Percentiles rank a stretch among this genome's conserved stretches.
phyloP scores from a whole-genome alignment of 306 rosid genomes.

The Gleditsia sinensis region DNA sequence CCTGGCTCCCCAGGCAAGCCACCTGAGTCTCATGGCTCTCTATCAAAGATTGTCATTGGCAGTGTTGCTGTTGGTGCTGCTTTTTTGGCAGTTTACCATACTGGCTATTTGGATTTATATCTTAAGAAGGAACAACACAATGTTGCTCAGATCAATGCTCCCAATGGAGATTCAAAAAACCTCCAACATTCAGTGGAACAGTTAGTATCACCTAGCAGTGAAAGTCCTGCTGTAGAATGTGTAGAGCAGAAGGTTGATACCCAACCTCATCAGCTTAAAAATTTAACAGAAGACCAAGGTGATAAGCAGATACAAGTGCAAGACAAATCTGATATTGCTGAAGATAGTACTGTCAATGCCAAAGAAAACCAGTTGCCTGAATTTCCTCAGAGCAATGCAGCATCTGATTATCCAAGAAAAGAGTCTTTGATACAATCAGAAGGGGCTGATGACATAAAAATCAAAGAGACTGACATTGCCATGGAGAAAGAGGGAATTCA shows the following conservation, averaged over 20 bases:
- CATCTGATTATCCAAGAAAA: constrained; percentile 43
- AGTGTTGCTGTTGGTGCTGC: constrained; percentile 71
- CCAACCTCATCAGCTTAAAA: constrained; percentile 46
- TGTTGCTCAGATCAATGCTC: constrained; percentile 39
- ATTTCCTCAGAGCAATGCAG: constrained; percentile 36
- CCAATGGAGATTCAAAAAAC: constrained; percentile 40
- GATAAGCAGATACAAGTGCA: constrained; percentile 44
- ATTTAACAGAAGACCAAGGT: constrained; percentile 42
- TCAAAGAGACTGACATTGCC: constrained; percentile 36
- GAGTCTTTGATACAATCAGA: constrained; percentile 39
- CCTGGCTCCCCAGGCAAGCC: constrained; percentile 56
- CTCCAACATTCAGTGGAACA: constrained; percentile 44
- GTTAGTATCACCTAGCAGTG: constrained; percentile 38
- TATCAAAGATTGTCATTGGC: constrained; percentile 61
- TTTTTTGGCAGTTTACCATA: constrained; percentile 64
- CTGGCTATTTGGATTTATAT: constrained; percentile 68
- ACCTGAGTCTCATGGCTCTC: constrained; percentile 49
- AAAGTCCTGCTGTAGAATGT: constrained; percentile 38
- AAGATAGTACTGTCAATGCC: constrained; percentile 29
- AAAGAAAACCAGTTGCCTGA: constrained; percentile 54
- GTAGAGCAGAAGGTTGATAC: constrained; percentile 55
- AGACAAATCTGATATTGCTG: constrained; percentile 45
- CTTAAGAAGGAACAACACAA: constrained; percentile 49
- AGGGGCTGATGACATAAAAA: constrained; percentile 38
- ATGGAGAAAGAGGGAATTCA: constrained; percentile 47